Conservation (phyloP, 129 eudicot species). For the Cynara cardunculus region DNA sequence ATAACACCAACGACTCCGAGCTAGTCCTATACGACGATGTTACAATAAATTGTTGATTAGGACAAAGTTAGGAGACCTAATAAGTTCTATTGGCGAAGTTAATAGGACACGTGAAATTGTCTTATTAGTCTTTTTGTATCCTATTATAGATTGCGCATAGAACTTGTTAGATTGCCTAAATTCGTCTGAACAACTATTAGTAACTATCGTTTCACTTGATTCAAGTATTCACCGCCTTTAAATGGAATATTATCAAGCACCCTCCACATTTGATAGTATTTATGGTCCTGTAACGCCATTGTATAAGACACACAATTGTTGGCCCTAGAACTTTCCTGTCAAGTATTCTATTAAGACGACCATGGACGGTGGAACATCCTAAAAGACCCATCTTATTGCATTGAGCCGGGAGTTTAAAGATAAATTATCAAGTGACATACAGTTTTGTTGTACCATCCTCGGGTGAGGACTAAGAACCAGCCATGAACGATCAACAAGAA, state of each 20-base stretch:
- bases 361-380: background rate
- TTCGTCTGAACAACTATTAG: background rate
- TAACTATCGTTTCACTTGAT: too few relatives aligned
- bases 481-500: constrained; percentile 72
- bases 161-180: background rate
- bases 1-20: background rate
- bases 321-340: background rate
- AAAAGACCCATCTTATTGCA: background rate
- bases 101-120: background rate
- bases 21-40: background rate
- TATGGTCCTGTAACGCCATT: background rate
- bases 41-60: background rate
- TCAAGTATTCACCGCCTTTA: too few relatives aligned
- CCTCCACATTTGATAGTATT: too few relatives aligned
- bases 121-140: background rate
- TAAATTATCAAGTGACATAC: constrained; percentile 37
- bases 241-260: too few relatives aligned
- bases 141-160: background rate
- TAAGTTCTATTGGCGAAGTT: background rate
- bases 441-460: constrained; percentile 61
- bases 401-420: background rate
- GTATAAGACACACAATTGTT: background rate
- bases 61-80: background rate
- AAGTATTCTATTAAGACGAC: background rate
- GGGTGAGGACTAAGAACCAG: constrained; percentile 61